Evolutionary conservation across 148 eudicot species (phyloP).

Genomic region (Rheum nobile): DNA sequence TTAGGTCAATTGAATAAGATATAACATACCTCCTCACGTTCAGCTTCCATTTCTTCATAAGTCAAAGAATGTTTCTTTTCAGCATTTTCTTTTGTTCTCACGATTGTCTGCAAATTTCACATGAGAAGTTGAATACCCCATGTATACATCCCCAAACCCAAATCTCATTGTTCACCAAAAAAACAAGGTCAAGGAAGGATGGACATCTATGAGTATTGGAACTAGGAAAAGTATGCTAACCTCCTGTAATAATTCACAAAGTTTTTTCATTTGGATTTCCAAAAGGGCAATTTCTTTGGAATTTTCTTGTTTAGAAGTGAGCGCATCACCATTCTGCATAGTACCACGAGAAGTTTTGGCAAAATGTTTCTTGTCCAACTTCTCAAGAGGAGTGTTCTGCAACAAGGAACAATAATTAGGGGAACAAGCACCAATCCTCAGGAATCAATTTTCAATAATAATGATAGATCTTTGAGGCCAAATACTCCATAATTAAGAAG

Average conservation of each 20-base stretch:
- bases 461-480: not conserved
- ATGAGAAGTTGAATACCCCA: constrained; percentile 6
- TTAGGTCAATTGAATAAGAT: not conserved
- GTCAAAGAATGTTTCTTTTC: constrained; percentile 95
- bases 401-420: not conserved
- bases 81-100: constrained; percentile 74
- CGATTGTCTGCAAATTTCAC: constrained; percentile 51
- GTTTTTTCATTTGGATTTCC: constrained; percentile 64
- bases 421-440: not conserved
- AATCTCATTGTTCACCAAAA: too few species aligned
- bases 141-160: not conserved
- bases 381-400: constrained; percentile 82
- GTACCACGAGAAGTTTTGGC: constrained; percentile 37
- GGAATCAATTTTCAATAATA: constrained; percentile 1
- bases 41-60: constrained; percentile 54
- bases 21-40: constrained; percentile 59
- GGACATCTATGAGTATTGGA: not conserved
- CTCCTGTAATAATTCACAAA: constrained; percentile 75
- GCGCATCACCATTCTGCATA: constrained; percentile 43
- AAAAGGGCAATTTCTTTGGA: constrained; percentile 60
- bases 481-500: not conserved
- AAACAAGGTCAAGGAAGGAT: too few species aligned
- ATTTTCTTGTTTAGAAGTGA: constrained; percentile 42
- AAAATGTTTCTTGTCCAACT: constrained; percentile 81
- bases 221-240: constrained; percentile 22